These are phyloP conservation scores for Gossypium longicalyx DNA, from an alignment of 345 rosid species.

Conservation along the genomic window DNA sequence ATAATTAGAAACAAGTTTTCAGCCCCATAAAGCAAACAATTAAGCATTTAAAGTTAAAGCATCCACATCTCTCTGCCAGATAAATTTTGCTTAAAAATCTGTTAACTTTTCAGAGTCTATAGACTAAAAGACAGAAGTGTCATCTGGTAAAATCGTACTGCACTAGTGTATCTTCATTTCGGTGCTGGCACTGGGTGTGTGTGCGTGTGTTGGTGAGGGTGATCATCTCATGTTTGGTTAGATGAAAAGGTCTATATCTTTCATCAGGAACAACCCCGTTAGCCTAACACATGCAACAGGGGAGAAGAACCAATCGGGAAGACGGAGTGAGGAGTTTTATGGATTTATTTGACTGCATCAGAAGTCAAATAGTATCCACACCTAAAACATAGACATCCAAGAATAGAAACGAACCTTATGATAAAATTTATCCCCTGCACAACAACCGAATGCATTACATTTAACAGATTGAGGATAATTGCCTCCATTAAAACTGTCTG, in stretches of 20 bases:
- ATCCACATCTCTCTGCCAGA: slow-evolving; percentile 4
- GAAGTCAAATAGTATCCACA: neutral
- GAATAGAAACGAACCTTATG: slow-evolving; percentile 38
- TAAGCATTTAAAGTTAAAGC: neutral
- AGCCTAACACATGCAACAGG: neutral
- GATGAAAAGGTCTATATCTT: neutral
- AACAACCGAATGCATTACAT: slow-evolving; percentile 12
- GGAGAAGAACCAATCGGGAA: neutral
- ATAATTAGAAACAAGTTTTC: neutral
- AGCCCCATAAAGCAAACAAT: neutral
- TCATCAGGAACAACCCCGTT: slow-evolving; percentile 1
- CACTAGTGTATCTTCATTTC: neutral
- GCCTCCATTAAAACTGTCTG: slow-evolving; percentile 22
- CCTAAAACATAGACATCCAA: slow-evolving; percentile 6
- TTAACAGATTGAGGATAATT: slow-evolving; percentile 23
- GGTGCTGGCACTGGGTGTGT: neutral
- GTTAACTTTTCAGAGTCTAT: neutral
- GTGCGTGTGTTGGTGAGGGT: neutral
- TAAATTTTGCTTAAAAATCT: neutral
- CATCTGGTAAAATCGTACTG: neutral
- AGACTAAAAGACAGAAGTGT: neutral
- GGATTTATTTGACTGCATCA: slow-evolving; percentile 1
- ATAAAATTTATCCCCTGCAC: slow-evolving; percentile 23
- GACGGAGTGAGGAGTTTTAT: neutral
- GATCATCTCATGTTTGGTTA: neutral